A percentile compares a stretch with the other conserved stretches of the same genome.
Evolutionary conservation across 2,329 filamentous ascomycete species (phyloP).

Genomic region (Fusarium sp.): DNA sequence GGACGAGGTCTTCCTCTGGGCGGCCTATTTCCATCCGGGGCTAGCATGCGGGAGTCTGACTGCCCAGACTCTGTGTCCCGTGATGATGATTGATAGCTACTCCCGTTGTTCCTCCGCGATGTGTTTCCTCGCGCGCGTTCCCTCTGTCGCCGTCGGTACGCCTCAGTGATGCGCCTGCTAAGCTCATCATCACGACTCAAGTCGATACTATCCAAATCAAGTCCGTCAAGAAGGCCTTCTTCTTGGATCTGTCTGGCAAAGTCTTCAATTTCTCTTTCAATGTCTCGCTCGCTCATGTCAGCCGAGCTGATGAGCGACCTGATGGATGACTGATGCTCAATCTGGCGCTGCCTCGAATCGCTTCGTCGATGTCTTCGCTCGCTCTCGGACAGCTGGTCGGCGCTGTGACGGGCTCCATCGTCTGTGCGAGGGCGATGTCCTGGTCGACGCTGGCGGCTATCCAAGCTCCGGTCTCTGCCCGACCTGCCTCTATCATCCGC

Average conservation of each 20-base stretch:
- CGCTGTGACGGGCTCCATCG: constrained; percentile 42
- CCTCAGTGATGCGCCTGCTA: constrained; percentile 89
- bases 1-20: constrained; percentile 53
- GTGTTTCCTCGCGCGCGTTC: constrained; percentile 66
- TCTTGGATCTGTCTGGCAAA: constrained; percentile 90
- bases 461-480: constrained; percentile 47
- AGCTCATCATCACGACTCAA: constrained; percentile 88
- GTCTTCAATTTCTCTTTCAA: constrained; percentile 90
- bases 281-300: constrained; percentile 80
- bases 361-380: constrained; percentile 54
- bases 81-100: constrained; percentile 50
- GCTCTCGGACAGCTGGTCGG: constrained; percentile 54
- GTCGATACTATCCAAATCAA: constrained; percentile 90
- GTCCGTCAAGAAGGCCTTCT: constrained; percentile 86
- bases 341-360: constrained; percentile 66
- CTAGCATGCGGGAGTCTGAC: constrained; percentile 45
- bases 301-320: constrained; percentile 85
- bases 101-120: constrained; percentile 58
- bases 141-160: constrained; percentile 81
- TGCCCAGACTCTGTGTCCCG: constrained; percentile 42
- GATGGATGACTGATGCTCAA: constrained; percentile 92
- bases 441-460: constrained; percentile 47
- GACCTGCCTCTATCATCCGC: constrained; percentile 47
- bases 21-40: constrained; percentile 42
- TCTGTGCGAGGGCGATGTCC: constrained; percentile 42